Percentiles rank a stretch among this genome's conserved stretches.
phyloP scores from a whole-genome alignment of 164 flowering plant species.

The Magnolia changhungtana region DNA sequence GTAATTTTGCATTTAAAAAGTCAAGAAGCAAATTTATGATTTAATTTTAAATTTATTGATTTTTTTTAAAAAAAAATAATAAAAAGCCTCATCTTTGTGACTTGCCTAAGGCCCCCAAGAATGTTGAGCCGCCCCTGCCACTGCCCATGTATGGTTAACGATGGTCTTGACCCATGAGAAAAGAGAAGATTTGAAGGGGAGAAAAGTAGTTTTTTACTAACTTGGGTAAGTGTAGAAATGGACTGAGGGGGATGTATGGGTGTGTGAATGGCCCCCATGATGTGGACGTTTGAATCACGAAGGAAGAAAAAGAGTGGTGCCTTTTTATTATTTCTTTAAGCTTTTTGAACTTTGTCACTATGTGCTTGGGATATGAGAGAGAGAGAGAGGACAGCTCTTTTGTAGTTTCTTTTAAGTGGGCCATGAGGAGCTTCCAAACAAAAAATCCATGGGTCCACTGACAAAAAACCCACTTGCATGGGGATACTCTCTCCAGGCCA shows the following conservation, averaged over 20 bases:
- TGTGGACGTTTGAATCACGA: background rate
- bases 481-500: background rate
- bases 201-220: background rate
- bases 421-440: constrained; percentile 7
- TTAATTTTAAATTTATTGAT: no score
- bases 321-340: background rate
- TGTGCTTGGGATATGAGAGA: background rate
- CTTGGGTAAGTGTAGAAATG: background rate
- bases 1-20: no score
- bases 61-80: no score
- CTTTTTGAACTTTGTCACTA: background rate
- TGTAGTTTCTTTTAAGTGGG: background rate
- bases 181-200: background rate
- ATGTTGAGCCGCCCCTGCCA: no score
- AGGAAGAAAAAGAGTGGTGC: background rate
- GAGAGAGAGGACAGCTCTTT: background rate
- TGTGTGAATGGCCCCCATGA: background rate
- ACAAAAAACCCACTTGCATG: constrained; percentile 2
- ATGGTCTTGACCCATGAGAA: background rate
- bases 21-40: no score
- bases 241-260: background rate
- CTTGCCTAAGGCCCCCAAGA: no score
- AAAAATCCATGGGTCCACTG: constrained; percentile 5
- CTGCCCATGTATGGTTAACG: no score
- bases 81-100: no score